Evolutionary conservation across 805 yeast genomes (phyloP).

Genomic region (Candida morakotiae): DNA sequence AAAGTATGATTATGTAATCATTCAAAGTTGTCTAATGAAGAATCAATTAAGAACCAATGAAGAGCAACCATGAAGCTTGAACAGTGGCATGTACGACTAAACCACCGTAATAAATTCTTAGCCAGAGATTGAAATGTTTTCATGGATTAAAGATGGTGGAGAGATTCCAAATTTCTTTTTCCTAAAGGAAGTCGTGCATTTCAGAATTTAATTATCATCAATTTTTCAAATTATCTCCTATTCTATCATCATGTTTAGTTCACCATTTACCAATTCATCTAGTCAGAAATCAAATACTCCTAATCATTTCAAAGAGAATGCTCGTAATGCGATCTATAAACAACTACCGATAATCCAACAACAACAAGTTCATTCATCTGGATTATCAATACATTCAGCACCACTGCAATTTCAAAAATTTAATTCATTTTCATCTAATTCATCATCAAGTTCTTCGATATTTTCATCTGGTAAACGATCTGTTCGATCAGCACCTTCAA

Average conservation of each 20-base stretch:
- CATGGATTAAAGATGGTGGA: too few species aligned
- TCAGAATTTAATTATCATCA: too few species aligned
- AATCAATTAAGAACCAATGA: too few species aligned
- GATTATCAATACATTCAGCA: conserved; percentile 37
- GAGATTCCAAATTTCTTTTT: too few species aligned
- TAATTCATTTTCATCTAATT: conserved; percentile 25
- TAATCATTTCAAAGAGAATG: conserved; percentile 36
- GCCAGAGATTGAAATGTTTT: too few species aligned
- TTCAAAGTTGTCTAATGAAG: too few species aligned
- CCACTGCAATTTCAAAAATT: conserved; percentile 24
- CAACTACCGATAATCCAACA: conserved; percentile 30
- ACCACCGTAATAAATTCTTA: too few species aligned
- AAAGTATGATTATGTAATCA: too few species aligned
- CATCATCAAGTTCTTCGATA: conserved; percentile 24
- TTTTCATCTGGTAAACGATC: conserved; percentile 31
- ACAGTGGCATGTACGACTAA: too few species aligned
- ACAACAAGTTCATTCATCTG: conserved; percentile 16
- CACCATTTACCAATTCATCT: conserved; percentile 21
- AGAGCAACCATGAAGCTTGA: too few species aligned
- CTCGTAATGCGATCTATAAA: conserved; percentile 41
- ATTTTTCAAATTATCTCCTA: background rate
- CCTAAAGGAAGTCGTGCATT: too few species aligned
- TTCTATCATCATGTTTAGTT: conserved; percentile 23
- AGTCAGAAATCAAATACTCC: conserved; percentile 29
- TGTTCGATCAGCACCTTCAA: conserved; percentile 40